phyloP scores from a whole-genome alignment of 352 stramenopile species.

The Phytopythium aichiense region DNA sequence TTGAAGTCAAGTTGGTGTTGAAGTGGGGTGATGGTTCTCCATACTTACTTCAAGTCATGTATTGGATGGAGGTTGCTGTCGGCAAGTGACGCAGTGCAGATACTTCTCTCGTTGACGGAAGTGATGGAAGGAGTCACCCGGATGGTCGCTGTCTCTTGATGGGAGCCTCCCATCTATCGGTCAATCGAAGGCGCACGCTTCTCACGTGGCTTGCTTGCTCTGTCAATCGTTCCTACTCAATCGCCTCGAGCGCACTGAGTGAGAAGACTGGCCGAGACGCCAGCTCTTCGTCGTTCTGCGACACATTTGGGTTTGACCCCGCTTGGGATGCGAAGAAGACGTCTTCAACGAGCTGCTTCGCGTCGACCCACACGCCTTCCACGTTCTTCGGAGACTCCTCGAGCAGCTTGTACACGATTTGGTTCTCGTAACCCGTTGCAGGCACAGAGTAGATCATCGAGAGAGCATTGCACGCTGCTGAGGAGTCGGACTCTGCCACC shows the following conservation, averaged over 20 bases:
- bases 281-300: not conserved
- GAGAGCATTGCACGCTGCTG: conserved; percentile 17
- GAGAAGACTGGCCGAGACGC: not conserved
- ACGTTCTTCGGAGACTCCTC: conserved; percentile 18
- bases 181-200: not conserved
- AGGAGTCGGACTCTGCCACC: conserved; percentile 30
- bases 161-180: not conserved
- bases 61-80: too few species aligned
- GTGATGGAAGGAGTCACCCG: not conserved
- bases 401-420: conserved; percentile 35
- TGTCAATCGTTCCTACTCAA: not conserved
- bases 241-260: not conserved
- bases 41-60: too few species aligned
- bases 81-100: not conserved
- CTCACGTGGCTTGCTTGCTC: not conserved
- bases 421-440: conserved; percentile 54
- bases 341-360: conserved; percentile 27
- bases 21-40: too few species aligned
- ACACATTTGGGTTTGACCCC: not conserved
- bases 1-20: not conserved
- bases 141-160: not conserved
- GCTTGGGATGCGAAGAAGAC: conserved; percentile 19
- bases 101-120: not conserved
- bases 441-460: conserved; percentile 34
- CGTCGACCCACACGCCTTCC: conserved; percentile 48